Base-by-base conservation (phyloP, 83 land plant species). In the Picea abies region DNA sequence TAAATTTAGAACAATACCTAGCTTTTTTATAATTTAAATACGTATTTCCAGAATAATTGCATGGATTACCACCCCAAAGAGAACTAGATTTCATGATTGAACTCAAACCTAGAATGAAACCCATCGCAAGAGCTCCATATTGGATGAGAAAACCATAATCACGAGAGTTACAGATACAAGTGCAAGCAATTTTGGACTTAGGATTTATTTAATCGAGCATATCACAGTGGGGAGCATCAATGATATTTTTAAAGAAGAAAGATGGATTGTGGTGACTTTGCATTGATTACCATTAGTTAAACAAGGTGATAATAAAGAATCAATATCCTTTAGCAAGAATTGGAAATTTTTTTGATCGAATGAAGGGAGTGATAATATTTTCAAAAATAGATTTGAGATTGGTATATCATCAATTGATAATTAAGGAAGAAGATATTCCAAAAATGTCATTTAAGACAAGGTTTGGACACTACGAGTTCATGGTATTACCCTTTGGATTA, bases 191-290 rank as follows among this genome's bases (percentile, higher is more conserved):
- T 8, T 17, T 63, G 9, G 6, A 63, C 3, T 17, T 17, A 9
- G 66, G 66, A 4, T n/a, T 63, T 4, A 63, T 63, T 6, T 63
- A 12, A 17, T 12, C 66, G 12, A 63, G 8, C 22, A n/a, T 63
- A 17, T 63, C 66, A 4, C 66, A 8, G 4, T 63, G 0, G 22
- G 66, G 66, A 17, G 7, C 66, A 4, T 12, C 63, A 4, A 84
- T 86, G 2, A 17, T 83, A 26, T 60, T 86, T 5, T 73, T 86
- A 29, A 79, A 75, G 63, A 86, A 86, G 72, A 83, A 83, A 41
- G 85, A 86, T 61, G 65, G 78, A 1, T 63, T 16, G 8, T 79
- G 60, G 81, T 7, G 79, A 16, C 23, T 86, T 3, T 86, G 86
- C 41, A 75, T 83, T 2, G 73, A 83, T 49, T 86, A 86, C 16